These are phyloP conservation scores for Trypanosomatidae sp. DNA, from an alignment of 208 protist species.

Conservation along the genomic window DNA sequence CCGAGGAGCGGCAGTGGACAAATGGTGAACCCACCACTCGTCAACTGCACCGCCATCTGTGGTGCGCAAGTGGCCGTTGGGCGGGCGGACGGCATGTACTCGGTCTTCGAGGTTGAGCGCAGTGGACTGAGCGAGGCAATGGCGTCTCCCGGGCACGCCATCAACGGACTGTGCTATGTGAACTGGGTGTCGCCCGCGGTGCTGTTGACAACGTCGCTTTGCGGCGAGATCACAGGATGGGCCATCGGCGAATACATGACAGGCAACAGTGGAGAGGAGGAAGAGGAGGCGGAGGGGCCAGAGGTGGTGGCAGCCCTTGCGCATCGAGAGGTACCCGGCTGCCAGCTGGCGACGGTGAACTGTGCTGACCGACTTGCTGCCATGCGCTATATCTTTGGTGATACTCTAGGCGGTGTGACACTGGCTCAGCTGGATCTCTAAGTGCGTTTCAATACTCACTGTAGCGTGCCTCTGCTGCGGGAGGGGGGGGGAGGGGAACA, in stretches of 20 bases:
- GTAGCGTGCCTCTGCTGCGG: not conserved
- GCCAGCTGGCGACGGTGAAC: slow-evolving; percentile 38
- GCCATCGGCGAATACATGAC: slow-evolving; percentile 41
- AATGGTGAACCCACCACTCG: slow-evolving; percentile 76
- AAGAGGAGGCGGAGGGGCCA: slow-evolving; percentile 43
- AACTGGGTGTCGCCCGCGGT: slow-evolving; percentile 36
- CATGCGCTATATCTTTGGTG: slow-evolving; percentile 24
- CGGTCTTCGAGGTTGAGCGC: slow-evolving; percentile 39
- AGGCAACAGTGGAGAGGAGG: slow-evolving; percentile 12
- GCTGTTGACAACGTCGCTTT: slow-evolving; percentile 72
- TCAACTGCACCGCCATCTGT: slow-evolving; percentile 47
- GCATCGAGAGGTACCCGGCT: slow-evolving; percentile 45
- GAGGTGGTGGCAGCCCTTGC: slow-evolving; percentile 40
- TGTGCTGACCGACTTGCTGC: slow-evolving; percentile 27
- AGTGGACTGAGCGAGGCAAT: slow-evolving; percentile 27
- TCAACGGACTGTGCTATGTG: slow-evolving; percentile 64
- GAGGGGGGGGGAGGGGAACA: not conserved
- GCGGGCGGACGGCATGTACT: slow-evolving; percentile 67
- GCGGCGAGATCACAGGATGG: slow-evolving; percentile 79
- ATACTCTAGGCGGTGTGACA: slow-evolving; percentile 18
- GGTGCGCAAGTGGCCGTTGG: slow-evolving; percentile 42
- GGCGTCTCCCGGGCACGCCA: slow-evolving; percentile 55
- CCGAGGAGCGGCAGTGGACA: slow-evolving; percentile 14
- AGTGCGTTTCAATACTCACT: not conserved
- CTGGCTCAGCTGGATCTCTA: slow-evolving; percentile 14